A percentile compares a stretch with the other conserved stretches of the same genome.
Evolutionary conservation across 495 filamentous ascomycete species (phyloP).

Genomic region (Halenospora varia): DNA sequence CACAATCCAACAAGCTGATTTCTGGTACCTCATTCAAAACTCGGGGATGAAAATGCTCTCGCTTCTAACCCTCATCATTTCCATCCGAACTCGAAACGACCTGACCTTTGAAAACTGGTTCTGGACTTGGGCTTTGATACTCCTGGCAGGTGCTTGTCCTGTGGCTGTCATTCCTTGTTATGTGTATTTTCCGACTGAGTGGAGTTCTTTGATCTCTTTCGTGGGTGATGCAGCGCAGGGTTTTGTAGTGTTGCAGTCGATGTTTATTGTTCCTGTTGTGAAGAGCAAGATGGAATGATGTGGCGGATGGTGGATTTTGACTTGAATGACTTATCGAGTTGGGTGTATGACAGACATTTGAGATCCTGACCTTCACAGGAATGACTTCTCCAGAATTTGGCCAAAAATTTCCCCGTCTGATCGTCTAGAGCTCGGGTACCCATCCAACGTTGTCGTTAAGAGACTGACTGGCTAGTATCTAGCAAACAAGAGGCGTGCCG

Average conservation of each 20-base stretch:
- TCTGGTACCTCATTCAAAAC: constrained; percentile 1
- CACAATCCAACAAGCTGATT: neutral
- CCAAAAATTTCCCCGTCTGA: too few species aligned
- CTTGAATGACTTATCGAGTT: too few species aligned
- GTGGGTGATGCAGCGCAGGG: neutral
- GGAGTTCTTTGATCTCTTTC: neutral
- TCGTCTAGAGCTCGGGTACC: too few species aligned
- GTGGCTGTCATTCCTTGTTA: neutral
- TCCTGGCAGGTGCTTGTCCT: neutral
- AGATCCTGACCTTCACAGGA: too few species aligned
- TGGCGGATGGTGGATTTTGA: too few species aligned
- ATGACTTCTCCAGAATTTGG: too few species aligned
- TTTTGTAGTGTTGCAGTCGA: neutral
- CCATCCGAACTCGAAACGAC: neutral
- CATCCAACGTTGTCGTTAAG: too few species aligned
- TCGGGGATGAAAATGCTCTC: neutral
- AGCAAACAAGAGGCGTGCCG: too few species aligned
- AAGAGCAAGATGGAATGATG: neutral
- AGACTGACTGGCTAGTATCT: too few species aligned
- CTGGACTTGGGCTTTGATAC: neutral
- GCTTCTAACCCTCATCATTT: neutral
- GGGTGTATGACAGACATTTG: too few species aligned
- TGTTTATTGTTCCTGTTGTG: constrained; percentile 1
- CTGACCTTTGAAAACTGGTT: constrained; percentile 1
- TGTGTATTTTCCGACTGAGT: neutral